These are phyloP conservation scores for Camellia sinensis DNA, from an alignment of 148 eudicot genomes.

Conservation along the genomic window DNA sequence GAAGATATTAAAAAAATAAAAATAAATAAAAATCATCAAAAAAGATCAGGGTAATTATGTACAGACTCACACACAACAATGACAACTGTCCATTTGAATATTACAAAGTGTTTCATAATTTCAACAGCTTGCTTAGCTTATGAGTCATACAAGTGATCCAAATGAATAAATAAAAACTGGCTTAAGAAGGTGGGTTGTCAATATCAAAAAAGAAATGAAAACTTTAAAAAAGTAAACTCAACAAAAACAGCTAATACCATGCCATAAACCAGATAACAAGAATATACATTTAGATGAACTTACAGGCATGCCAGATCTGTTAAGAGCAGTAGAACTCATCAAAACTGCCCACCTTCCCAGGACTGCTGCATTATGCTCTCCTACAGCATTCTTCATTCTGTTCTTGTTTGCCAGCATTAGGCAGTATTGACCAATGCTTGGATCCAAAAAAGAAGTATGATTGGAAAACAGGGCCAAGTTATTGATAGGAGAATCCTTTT, in stretches of 20 bases:
- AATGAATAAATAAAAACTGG: neutral
- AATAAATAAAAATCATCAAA: neutral
- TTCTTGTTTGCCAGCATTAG: constrained; percentile 68
- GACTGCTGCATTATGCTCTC: constrained; percentile 66
- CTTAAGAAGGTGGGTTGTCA: neutral
- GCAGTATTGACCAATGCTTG: constrained; percentile 88
- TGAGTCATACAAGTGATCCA: neutral
- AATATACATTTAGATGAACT: constrained; percentile 34
- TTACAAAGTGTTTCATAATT: neutral
- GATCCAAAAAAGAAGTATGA: constrained; percentile 61
- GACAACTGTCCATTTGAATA: neutral
- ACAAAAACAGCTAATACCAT: neutral
- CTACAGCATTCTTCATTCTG: constrained; percentile 76
- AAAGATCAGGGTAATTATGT: neutral
- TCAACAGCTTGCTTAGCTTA: neutral
- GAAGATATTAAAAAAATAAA: neutral
- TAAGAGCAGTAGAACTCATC: constrained; percentile 65
- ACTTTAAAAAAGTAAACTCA: neutral
- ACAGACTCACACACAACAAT: constrained; percentile 1
- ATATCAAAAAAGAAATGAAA: constrained; percentile 7
- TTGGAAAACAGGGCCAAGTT: constrained; percentile 33
- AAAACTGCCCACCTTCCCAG: constrained; percentile 67
- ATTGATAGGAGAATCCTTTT: constrained; percentile 32
- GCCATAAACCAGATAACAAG: neutral
- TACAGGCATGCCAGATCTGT: constrained; percentile 85